Evolutionary conservation across 257 asterid genomes (phyloP), one percentile per base, ranked within the genome.

Genomic region (Lycium ferocissimum): DNA sequence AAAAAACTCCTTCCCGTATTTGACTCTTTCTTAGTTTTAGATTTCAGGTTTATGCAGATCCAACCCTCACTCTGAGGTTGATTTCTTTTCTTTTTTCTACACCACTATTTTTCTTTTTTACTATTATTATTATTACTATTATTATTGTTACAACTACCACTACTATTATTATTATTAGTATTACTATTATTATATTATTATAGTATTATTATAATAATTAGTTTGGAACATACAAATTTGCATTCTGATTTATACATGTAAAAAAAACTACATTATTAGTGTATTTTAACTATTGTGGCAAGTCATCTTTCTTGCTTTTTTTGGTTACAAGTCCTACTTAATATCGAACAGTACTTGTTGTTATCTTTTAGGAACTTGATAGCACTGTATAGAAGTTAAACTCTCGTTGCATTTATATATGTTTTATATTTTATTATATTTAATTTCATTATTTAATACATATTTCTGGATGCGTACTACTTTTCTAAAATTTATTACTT

Each of bases 1-100:
- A 45, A 20, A 7, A 22, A 40, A 17, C 2, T 0, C 6, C 38
- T 51, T 20, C 2, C 63, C 63, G 22, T 76, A 1, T 26, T 76
- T 76, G 65, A 76, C 65, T 76, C 82, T 76, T 76, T 51, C 47
- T 76, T 76, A 26, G 63, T 53, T 76, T 51, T 5, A 76, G 65
- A 51, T 76, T 76, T 59, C 26, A 18, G 66, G 66, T 59, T 18
- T 59, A 1, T 59, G 2, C 66, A 7, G 66, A 59, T 59, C 65
- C 65, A 15, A 15, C 10, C 65, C 65, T 58, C 65, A 58, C 65
- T 58, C 66, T 53, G 82, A 76, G 82, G 65, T 53, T 51, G 10
- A 76, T 76, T 7, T 76, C 47, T 76, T 76, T 53, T 4, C 82
- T 76, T 51, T 76, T 76, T 76, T 53, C 63, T 51, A 51, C 26